Evolutionary conservation across 2,329 filamentous ascomycete species (phyloP).

Genomic region (Aureobasidium pullulans): DNA sequence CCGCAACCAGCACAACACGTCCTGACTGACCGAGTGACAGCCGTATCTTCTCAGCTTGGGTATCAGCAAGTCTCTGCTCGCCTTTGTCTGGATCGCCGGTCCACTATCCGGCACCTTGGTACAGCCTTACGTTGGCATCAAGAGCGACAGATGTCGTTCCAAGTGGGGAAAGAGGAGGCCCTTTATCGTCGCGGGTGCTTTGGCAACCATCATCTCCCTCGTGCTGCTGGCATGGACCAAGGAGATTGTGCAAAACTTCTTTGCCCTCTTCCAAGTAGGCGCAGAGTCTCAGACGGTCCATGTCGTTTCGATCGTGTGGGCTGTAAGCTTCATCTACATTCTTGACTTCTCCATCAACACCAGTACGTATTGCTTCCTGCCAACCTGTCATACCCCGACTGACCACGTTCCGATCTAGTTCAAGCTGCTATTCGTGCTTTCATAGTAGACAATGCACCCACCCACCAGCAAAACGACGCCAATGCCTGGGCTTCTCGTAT

Average conservation of each 20-base stretch:
- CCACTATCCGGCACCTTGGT: slow-evolving; percentile 47
- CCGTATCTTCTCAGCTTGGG: slow-evolving; percentile 48
- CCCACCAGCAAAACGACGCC: slow-evolving; percentile 86
- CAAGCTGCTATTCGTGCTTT: slow-evolving; percentile 88
- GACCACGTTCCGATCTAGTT: slow-evolving; percentile 40
- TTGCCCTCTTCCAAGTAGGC: slow-evolving; percentile 62
- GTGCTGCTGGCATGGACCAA: slow-evolving; percentile 44
- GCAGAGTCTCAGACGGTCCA: slow-evolving; percentile 58
- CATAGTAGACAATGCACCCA: slow-evolving; percentile 85
- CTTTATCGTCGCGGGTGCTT: slow-evolving; percentile 44
- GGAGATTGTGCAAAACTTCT: slow-evolving; percentile 54
- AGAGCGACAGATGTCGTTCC: slow-evolving; percentile 44
- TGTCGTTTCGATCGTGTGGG: slow-evolving; percentile 63
- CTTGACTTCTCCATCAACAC: slow-evolving; percentile 95
- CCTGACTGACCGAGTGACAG: slow-evolving; percentile 20
- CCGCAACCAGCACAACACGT: neutral
- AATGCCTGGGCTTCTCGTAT: slow-evolving; percentile 92
- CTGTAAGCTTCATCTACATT: slow-evolving; percentile 80
- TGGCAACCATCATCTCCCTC: slow-evolving; percentile 43
- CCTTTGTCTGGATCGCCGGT: slow-evolving; percentile 49
- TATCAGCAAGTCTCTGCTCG: slow-evolving; percentile 44
- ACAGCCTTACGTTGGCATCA: slow-evolving; percentile 48
- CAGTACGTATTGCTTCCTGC: slow-evolving; percentile 40
- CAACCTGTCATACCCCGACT: neutral
- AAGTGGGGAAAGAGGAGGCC: slow-evolving; percentile 45